phyloP scores from a whole-genome alignment of 2,329 filamentous ascomycete species.

The Cercospora sp. region DNA sequence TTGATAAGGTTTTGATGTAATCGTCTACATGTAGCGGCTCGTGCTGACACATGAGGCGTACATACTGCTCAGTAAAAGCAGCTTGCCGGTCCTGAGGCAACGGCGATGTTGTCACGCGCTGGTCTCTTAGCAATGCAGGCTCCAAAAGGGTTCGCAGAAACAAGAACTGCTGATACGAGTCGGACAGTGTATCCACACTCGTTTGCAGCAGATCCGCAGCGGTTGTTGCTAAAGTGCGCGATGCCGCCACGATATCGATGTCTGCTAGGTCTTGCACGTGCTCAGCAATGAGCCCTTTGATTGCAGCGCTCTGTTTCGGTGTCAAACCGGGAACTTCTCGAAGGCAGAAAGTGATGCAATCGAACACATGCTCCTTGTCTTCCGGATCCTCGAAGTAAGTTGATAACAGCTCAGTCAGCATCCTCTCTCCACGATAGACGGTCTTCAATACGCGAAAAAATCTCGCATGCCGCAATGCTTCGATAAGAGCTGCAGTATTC shows the following conservation, averaged over 20 bases:
- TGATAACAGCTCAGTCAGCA: constrained; percentile 74
- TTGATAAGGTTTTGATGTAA: constrained; percentile 75
- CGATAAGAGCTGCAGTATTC: constrained; percentile 72
- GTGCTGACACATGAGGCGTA: constrained; percentile 87
- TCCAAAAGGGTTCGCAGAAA: constrained; percentile 79
- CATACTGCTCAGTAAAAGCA: constrained; percentile 76
- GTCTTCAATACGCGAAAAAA: constrained; percentile 93
- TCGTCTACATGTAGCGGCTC: constrained; percentile 79
- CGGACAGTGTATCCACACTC: constrained; percentile 62
- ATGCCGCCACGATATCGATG: constrained; percentile 66
- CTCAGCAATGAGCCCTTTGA: constrained; percentile 65
- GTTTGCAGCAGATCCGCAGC: constrained; percentile 65
- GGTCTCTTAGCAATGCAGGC: constrained; percentile 43
- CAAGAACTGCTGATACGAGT: constrained; percentile 67
- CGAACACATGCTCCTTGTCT: constrained; percentile 73
- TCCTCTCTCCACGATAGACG: constrained; percentile 75
- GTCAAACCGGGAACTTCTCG: constrained; percentile 62
- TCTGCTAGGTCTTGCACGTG: constrained; percentile 67
- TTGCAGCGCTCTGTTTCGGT: constrained; percentile 69
- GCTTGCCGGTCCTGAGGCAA: constrained; percentile 42
- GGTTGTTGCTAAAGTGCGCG: constrained; percentile 62
- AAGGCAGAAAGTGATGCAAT: constrained; percentile 74
- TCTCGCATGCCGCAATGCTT: constrained; percentile 72
- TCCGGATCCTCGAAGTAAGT: constrained; percentile 83
- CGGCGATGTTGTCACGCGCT: constrained; percentile 36